Evolutionary conservation across 805 yeast genomes (phyloP).

Genomic region (Saccharomyces kudriavzevii): DNA sequence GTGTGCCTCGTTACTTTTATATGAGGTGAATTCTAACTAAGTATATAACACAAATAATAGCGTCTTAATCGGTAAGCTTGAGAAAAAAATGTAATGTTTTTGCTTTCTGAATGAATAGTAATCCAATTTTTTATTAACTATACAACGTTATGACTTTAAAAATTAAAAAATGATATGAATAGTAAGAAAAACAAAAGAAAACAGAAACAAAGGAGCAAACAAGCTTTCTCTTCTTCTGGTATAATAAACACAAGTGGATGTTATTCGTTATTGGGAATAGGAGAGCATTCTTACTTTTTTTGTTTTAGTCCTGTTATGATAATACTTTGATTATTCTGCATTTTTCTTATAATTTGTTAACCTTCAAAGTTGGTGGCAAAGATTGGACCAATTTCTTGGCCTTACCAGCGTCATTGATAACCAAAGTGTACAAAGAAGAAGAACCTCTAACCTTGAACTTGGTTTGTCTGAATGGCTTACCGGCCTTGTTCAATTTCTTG

Average conservation of each 20-base stretch:
- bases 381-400: slow-evolving; percentile 97
- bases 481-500: slow-evolving; percentile 70
- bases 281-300: not conserved
- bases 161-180: not conserved
- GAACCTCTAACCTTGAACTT: slow-evolving; percentile 99
- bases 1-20: not conserved
- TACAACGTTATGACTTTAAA: not conserved
- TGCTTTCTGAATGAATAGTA: not conserved
- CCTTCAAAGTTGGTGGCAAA: slow-evolving; percentile 86
- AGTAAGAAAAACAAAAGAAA: not conserved
- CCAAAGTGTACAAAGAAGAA: slow-evolving; percentile 88
- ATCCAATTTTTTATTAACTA: not conserved
- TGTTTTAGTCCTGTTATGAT: not conserved
- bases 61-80: not conserved
- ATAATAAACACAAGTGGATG: not conserved
- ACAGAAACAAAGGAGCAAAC: not conserved
- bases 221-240: not conserved
- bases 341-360: slow-evolving; percentile 39
- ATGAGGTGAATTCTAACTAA: not conserved
- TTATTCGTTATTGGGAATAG: not conserved
- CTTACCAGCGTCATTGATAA: slow-evolving; percentile 90
- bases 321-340: not conserved
- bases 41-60: not conserved
- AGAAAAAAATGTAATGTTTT: not conserved
- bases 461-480: slow-evolving; percentile 85